These are phyloP conservation scores for Tricholoma bakamatsutake DNA, from an alignment of 768 basidiomycete species.

Conservation along the genomic window DNA sequence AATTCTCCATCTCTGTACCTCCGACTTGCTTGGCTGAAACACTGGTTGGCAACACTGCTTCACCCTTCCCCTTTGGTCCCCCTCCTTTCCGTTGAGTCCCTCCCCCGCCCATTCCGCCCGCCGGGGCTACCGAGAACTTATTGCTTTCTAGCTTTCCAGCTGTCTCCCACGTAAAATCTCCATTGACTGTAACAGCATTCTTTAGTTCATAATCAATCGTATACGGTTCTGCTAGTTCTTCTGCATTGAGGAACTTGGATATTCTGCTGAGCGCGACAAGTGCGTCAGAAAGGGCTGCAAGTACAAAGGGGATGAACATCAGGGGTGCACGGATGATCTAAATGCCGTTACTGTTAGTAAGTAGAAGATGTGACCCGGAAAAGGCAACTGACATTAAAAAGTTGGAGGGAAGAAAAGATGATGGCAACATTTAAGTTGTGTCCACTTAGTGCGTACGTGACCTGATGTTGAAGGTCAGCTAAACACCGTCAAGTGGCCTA, in stretches of 20 bases:
- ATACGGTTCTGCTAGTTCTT: constrained; percentile 47
- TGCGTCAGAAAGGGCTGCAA: constrained; percentile 42
- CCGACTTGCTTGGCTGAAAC: constrained; percentile 2
- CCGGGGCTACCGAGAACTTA: constrained; percentile 5
- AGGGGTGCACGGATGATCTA: constrained; percentile 58
- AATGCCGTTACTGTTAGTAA: neutral
- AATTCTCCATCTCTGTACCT: constrained; percentile 12
- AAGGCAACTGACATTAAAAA: constrained; percentile 43
- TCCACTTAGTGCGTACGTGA: constrained; percentile 56
- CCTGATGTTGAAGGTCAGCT: constrained; percentile 25
- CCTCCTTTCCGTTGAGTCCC: constrained; percentile 10
- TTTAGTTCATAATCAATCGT: constrained; percentile 31
- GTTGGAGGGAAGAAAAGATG: constrained; percentile 52
- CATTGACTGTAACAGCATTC: constrained; percentile 41
- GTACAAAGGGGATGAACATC: constrained; percentile 47
- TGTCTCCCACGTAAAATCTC: constrained; percentile 49
- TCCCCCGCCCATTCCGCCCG: constrained; percentile 10
- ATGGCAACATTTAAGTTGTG: constrained; percentile 47
- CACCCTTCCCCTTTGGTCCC: constrained; percentile 17
- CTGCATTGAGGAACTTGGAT: constrained; percentile 42
- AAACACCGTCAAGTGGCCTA: neutral
- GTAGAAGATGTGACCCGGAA: neutral
- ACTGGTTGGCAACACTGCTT: constrained; percentile 18
- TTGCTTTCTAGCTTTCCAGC: constrained; percentile 17
- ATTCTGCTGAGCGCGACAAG: constrained; percentile 46